Evolutionary conservation across 1,139 yeast genomes (phyloP).

Genomic region (Diutina sp.): DNA sequence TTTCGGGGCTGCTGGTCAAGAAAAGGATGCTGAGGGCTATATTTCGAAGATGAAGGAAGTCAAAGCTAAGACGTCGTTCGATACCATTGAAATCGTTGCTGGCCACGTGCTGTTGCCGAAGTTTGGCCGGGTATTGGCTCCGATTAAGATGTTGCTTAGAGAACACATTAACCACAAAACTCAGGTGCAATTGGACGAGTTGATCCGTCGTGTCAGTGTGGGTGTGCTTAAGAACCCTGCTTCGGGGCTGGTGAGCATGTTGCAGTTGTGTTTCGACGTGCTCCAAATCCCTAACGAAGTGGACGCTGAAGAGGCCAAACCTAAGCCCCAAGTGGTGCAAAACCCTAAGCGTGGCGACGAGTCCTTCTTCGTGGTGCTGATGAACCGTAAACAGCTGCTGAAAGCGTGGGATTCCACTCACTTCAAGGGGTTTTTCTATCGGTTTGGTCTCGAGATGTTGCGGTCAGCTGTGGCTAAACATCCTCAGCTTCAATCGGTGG

Average conservation of each 20-base stretch:
- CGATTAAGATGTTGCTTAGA: constrained; percentile 52
- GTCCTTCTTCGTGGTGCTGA: constrained; percentile 57
- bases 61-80: constrained; percentile 77
- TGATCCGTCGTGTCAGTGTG: constrained; percentile 59
- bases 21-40: constrained; percentile 91
- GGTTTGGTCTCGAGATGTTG: constrained; percentile 67
- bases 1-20: constrained; percentile 88
- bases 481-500: constrained; percentile 39
- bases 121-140: constrained; percentile 53
- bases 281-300: constrained; percentile 33
- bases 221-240: constrained; percentile 69
- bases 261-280: constrained; percentile 65
- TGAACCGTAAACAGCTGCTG: constrained; percentile 45
- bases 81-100: constrained; percentile 71
- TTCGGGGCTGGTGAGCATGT: constrained; percentile 43
- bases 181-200: constrained; percentile 68
- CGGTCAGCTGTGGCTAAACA: constrained; percentile 60
- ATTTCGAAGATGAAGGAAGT: constrained; percentile 83
- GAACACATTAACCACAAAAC: constrained; percentile 58
- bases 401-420: constrained; percentile 39
- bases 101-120: constrained; percentile 46
- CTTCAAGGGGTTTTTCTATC: constrained; percentile 49
- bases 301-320: constrained; percentile 12
- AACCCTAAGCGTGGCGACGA: constrained; percentile 11
- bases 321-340: not conserved